These are phyloP conservation scores for Talaromyces sp. DNA, from an alignment of 2,329 filamentous ascomycete genomes.

Conservation along the genomic window DNA sequence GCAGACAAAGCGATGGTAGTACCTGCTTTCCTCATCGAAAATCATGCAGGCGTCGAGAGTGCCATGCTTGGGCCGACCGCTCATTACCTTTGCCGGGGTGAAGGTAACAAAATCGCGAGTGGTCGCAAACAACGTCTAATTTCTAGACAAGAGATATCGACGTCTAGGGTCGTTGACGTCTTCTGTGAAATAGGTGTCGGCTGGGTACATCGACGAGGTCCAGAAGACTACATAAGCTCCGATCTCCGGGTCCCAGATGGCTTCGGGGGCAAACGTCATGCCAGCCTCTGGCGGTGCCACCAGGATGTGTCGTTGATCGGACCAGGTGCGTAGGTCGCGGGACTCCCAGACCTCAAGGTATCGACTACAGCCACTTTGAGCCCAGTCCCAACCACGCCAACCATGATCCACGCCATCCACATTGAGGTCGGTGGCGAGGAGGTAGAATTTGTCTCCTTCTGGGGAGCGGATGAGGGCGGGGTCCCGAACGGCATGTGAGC, in stretches of 20 bases:
- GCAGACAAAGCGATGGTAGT: slow-evolving; percentile 5
- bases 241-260: slow-evolving; percentile 1
- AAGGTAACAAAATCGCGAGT: neutral
- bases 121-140: neutral
- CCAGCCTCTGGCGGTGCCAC: neutral
- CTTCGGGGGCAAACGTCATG: slow-evolving; percentile 1
- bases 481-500: neutral
- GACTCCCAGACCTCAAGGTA: slow-evolving; percentile 7
- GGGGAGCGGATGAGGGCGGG: neutral
- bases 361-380: neutral
- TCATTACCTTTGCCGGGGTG: neutral
- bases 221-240: neutral
- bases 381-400: slow-evolving; percentile 5
- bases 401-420: neutral
- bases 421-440: neutral
- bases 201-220: neutral
- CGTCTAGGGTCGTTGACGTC: neutral
- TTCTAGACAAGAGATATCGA: neutral
- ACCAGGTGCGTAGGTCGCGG: slow-evolving; percentile 1
- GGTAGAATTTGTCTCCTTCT: neutral
- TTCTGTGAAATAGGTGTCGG: neutral
- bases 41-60: slow-evolving; percentile 2
- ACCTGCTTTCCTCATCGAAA: neutral
- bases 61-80: neutral
- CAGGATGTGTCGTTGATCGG: neutral